Evolutionary conservation across 1,284 basidiomycete species (phyloP).

Genomic region (Heterobasidion annosum): DNA sequence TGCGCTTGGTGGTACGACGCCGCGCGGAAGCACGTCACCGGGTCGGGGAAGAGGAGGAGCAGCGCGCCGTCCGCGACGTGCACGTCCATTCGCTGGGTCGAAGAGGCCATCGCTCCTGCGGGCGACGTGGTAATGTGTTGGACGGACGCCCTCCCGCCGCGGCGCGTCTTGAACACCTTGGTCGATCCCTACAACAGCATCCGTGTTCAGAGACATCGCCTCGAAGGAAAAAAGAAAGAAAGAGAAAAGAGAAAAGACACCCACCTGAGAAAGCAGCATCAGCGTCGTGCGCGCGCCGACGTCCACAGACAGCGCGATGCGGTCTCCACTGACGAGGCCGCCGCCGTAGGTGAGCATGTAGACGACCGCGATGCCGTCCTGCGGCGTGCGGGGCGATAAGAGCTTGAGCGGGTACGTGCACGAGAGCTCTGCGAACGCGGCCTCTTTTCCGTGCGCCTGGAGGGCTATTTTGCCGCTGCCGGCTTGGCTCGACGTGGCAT

Average conservation of each 20-base stretch:
- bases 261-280: slow-evolving; percentile 75
- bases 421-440: slow-evolving; percentile 67
- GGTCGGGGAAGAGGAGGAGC: slow-evolving; percentile 82
- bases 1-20: slow-evolving; percentile 81
- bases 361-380: slow-evolving; percentile 50
- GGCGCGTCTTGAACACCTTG: slow-evolving; percentile 82
- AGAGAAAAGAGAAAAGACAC: slow-evolving; percentile 12
- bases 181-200: slow-evolving; percentile 65
- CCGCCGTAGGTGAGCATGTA: slow-evolving; percentile 91
- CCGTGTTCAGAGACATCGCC: not conserved
- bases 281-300: slow-evolving; percentile 51
- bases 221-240: not conserved
- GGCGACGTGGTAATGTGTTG: slow-evolving; percentile 1
- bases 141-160: slow-evolving; percentile 35
- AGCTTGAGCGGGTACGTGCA: slow-evolving; percentile 90
- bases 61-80: slow-evolving; percentile 40
- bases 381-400: slow-evolving; percentile 56
- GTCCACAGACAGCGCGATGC: slow-evolving; percentile 53
- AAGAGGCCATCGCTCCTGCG: slow-evolving; percentile 1
- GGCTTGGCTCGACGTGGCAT: slow-evolving; percentile 12
- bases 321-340: slow-evolving; percentile 87
- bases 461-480: slow-evolving; percentile 51
- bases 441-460: slow-evolving; percentile 39
- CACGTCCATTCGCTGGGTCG: slow-evolving; percentile 45
- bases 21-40: slow-evolving; percentile 85